Base-by-base conservation (phyloP, 495 filamentous ascomycete genomes). In the Xylaria intraflava region DNA sequence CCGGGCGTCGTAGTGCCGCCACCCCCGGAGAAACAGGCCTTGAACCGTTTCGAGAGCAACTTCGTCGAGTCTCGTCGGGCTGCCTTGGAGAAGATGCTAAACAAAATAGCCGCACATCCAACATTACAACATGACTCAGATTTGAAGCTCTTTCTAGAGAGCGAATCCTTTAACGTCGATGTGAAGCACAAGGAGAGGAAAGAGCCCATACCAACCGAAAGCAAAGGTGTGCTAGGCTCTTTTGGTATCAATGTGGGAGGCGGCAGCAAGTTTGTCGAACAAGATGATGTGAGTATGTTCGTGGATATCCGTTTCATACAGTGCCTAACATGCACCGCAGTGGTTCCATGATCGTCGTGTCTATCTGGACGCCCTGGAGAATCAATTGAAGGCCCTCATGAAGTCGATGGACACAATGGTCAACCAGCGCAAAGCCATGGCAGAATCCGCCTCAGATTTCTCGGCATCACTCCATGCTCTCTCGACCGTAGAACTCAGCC, bases 321-420 rank as follows among this genome's bases (percentile, higher is more conserved):
- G 41, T 53, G 16, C 29, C 48, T 49, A 23, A 44, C 55, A 57
- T 49, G 51, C 16, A 14, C 30, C 7, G 29, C 53, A 90, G 89
- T 98, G 91, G 92, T 97, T 97, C 76, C 94, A 96, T 62, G 94
- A 98, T 56, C 90, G 94, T 40, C 86, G 83, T 61, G 78, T 96
- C 46, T 97, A 97, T 61, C 81, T 98, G 16, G 93, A 97, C 67
- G 90, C 91, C 12, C 77, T 98, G 24, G 93, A 98, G 70, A 90
- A 84, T 58, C 94, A 98, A 67, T 80, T 98, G 51, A 96, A 95
- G 71, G 87, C 88, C 2, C 81, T 97, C 3, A 79, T 95, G 60
- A 97, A 96, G 69, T 86, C 90, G 8, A 90, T 95, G 69, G 93
- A 98, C 60, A 84, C 79, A 11, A 94, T 97, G 60, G 88, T 97